Conservation (phyloP, 768 basidiomycete genomes). For the Mrakia frigida region DNA sequence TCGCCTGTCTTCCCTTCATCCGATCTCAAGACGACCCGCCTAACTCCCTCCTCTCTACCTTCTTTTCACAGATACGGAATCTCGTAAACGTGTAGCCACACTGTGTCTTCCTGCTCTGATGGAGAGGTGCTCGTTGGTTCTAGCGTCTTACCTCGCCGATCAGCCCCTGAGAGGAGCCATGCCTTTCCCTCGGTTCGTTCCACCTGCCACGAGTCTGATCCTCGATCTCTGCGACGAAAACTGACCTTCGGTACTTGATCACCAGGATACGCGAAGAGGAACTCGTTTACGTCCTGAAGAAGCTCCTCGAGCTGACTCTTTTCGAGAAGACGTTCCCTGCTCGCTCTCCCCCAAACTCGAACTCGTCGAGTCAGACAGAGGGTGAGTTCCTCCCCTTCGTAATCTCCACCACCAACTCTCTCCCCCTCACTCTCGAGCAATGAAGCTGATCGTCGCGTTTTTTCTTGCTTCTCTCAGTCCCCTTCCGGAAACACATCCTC, state of each 20-base stretch:
- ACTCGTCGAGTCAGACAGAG: not conserved
- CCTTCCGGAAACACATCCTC: conserved; percentile 46
- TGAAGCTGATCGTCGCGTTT: no score
- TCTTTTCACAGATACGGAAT: conserved; percentile 54
- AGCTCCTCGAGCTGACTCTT: conserved; percentile 65
- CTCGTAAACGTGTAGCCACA: conserved; percentile 58
- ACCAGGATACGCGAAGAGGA: conserved; percentile 80
- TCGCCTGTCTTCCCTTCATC: not conserved
- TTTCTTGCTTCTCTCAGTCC: no score
- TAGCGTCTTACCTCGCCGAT: conserved; percentile 76
- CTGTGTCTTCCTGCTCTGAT: conserved; percentile 67
- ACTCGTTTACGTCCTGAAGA: conserved; percentile 71
- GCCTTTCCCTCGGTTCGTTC: conserved; percentile 72
- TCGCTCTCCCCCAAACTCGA: conserved; percentile 43
- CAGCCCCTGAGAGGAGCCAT: conserved; percentile 74
- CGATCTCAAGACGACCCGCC: not conserved
- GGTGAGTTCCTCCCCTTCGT: no score
- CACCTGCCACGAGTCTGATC: not conserved
- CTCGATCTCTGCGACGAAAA: not conserved
- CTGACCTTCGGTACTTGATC: not conserved
- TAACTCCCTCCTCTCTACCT: not conserved
- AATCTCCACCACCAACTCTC: not conserved
- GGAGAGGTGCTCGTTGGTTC: conserved; percentile 63
- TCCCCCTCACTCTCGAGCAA: no score
- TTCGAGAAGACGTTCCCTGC: conserved; percentile 45